Base-by-base conservation (phyloP, 139 green algal genomes). In the Chlorella sp. region DNA sequence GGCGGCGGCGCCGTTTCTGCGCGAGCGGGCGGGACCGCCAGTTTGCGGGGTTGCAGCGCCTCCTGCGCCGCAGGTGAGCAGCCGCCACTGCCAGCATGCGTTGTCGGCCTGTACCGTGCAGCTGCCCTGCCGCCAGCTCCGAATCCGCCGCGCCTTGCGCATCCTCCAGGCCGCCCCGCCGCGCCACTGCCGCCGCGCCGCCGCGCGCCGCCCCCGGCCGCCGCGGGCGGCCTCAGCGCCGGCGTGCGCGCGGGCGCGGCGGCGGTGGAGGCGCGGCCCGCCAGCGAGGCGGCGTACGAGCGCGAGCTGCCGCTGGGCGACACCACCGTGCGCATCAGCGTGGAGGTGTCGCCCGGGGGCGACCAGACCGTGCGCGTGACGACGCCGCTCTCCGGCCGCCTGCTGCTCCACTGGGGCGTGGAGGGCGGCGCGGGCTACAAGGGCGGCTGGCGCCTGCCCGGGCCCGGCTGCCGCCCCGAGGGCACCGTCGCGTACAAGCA, bases 331-430 rank as follows among this genome's bases (percentile, higher is more conserved):
- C n/a, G n/a, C n/a, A n/a, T n/a, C n/a, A 58, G 14, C 43, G 31
- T 77, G 38, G 35, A 69, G 41, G 56, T 77, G 1, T 46, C 38
- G 2, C 23, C 46, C 46, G 51, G 21, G 45, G 45, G 25, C 9
- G 35, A 71, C 17, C 85, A 91, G 77, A 23, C n/a, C 2, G 43
- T 92, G 19, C 41, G 48, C 17, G 40, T 95, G 21, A 40, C 63
- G 29, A 90, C 86, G 45, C 66, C 84, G 73, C 62, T 76, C 19
- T 72, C 79, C 5, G 83, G 84, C 2, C 80, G 80, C 56, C 80
- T 98, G 55, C 66, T 97, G 61, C 84, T 98, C 71, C 95, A 98
- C 82, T 98, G 95, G 95, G 95, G 95, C 19, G 87, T 98, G 31
- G 87, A 94, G 74, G 93, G 94, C 8, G 91, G 93, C 4, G 84